These are phyloP conservation scores for Tricharina praecox DNA, from an alignment of 495 filamentous ascomycete genomes.

Conservation along the genomic window DNA sequence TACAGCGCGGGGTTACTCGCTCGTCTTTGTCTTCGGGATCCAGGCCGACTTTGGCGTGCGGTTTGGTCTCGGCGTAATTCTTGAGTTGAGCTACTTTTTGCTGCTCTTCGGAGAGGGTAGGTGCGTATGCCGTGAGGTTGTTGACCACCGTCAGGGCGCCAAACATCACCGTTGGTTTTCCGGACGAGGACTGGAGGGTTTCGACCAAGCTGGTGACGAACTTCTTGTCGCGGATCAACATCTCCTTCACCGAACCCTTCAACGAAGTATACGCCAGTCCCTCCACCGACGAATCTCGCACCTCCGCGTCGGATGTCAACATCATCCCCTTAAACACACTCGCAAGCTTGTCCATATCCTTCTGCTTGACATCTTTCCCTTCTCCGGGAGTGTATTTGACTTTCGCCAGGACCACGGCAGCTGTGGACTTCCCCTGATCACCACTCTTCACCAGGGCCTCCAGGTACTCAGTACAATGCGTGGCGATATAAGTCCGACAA, in stretches of 20 bases:
- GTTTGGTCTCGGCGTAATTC: constrained; percentile 66
- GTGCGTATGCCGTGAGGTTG: constrained; percentile 69
- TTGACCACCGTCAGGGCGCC: constrained; percentile 66
- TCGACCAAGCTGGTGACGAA: constrained; percentile 53
- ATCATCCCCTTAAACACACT: constrained; percentile 64
- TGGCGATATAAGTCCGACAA: constrained; percentile 63
- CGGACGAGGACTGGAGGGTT: constrained; percentile 40
- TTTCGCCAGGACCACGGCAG: constrained; percentile 76
- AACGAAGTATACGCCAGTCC: constrained; percentile 85
- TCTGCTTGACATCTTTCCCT: constrained; percentile 29
- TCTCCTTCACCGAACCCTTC: constrained; percentile 65
- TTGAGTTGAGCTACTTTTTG: constrained; percentile 80
- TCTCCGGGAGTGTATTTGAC: constrained; percentile 33
- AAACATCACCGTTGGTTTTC: constrained; percentile 57
- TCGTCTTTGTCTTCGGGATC: constrained; percentile 57
- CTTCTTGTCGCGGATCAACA: constrained; percentile 44
- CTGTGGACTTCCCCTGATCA: constrained; percentile 40
- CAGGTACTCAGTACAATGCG: constrained; percentile 68
- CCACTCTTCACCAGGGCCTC: constrained; percentile 48
- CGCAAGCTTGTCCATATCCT: constrained; percentile 53
- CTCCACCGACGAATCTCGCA: constrained; percentile 54
- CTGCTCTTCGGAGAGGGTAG: constrained; percentile 71
- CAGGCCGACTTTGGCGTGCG: constrained; percentile 40
- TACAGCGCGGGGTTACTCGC: constrained; percentile 60
- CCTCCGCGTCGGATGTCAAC: constrained; percentile 37